Base-by-base conservation (phyloP, 2,329 filamentous ascomycete species). In the Clonostachys rhizophaga region DNA sequence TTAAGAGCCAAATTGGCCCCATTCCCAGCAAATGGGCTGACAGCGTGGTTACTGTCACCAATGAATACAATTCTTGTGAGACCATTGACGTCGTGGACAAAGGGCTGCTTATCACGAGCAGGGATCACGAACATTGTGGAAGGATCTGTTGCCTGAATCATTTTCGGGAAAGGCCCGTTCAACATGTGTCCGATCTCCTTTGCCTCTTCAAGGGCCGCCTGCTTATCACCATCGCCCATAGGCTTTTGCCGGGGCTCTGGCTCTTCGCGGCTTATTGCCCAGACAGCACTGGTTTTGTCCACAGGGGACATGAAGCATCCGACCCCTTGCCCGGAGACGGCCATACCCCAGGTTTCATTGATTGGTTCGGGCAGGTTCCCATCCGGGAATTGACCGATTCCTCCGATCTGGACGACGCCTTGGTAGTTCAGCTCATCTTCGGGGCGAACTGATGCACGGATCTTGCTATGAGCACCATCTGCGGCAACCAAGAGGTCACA, bases 41-140 rank as follows among this genome's bases (percentile, higher is more conserved):
- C 61, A 2, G 73, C 72, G 52, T 77, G 74, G 49, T 78, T 77
- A 46, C 64, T 63, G 51, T 78, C 73, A 11, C 75, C 74, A 17
- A 78, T 69, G 44, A 72, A 77, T 10, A 77, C 54, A 30, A 30
- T 30, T 10, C 24, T 30, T 11, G 54, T 18, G 5, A 55, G 42
- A 2, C 47, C 18, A 5, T 30, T 24, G 11, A 50, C 47, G 8
- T 58, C 51, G 42, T 76, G 70, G 1, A 50, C 9, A 48, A 77
- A 75, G 0, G 72, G 66, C 40, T 54, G 47, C 52, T 75, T 76
- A 52, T 77, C 72, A 48, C 59, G 61, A 1, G 67, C 68, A 35
- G 70, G 71, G 43, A 72, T 61, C 14, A 62, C 53, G 48, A 68
- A 58, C 9, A 70, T 55, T 1, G 67, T 65, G 20, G 55, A 53